A percentile compares a stretch with the other conserved stretches of the same genome.
Evolutionary conservation across 139 green algal species (phyloP).

Genomic region (Tetradesmus lagerheimii): DNA sequence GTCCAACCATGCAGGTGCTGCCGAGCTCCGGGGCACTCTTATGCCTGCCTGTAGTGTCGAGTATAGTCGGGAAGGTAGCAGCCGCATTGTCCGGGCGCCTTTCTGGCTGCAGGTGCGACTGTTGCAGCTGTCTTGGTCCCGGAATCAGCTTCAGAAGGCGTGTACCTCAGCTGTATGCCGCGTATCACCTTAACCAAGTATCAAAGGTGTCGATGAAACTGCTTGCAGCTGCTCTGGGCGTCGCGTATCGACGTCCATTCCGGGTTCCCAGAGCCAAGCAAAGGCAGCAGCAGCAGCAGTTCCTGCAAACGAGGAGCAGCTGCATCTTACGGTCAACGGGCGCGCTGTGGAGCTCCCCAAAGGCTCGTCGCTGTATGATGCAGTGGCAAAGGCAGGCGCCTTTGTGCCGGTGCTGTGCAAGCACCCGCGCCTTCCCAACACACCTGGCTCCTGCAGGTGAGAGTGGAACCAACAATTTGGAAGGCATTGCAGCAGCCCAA

Average conservation of each 20-base stretch:
- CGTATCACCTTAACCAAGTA: neutral
- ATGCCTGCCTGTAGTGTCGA: neutral
- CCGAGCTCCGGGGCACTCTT: neutral
- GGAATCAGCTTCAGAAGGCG: neutral
- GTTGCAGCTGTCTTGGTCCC: neutral
- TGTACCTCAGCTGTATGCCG: neutral
- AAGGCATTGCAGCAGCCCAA: neutral
- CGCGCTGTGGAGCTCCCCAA: neutral
- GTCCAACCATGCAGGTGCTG: neutral
- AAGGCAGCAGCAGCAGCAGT: neutral
- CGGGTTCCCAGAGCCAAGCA: neutral
- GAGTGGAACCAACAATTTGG: neutral
- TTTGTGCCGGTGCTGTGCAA: constrained; percentile 50
- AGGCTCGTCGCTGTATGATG: constrained; percentile 41
- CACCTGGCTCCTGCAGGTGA: constrained; percentile 42
- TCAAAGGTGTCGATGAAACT: neutral
- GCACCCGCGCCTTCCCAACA: constrained; percentile 42
- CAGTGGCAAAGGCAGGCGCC: constrained; percentile 5
- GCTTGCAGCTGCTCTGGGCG: neutral
- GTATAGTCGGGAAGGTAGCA: neutral
- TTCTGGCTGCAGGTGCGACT: neutral
- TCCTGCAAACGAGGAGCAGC: neutral
- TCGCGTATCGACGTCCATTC: neutral
- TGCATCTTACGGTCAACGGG: constrained; percentile 48
- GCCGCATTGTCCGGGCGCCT: neutral